Base-by-base conservation (phyloP, 2,329 filamentous ascomycete species). In the Juglanconis juglandina region DNA sequence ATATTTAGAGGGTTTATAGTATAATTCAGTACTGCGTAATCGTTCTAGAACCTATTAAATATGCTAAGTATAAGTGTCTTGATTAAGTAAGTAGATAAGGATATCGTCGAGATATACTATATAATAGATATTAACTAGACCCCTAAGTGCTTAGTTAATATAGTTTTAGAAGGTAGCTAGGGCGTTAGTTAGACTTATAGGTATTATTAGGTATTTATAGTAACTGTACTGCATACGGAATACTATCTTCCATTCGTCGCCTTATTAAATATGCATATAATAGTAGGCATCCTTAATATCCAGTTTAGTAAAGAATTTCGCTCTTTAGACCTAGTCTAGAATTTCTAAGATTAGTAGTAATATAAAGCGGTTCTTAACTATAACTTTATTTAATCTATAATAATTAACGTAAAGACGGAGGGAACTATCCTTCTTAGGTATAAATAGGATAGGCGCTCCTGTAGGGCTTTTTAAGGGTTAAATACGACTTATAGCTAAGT, bases 151-250 rank as follows among this genome's bases (percentile, higher is more conserved):
- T 46, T 41, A 13, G 35, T 65, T 59, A 37, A 63, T 63, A 49
- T 62, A 62, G 7, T 30, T 24, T 46, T 63, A 30, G 24, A 65
- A 63, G 17, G 54, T 60, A n/a, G 44, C 46, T 24, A 56, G 53
- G 24, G 56, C 54, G 24, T 66, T 67, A 13, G 56, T 68, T 41
- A 73, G 51, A 1, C 66, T 61, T 60, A 74, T 74, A 13, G 62
- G 64, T 57, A 72, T 71, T 17, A 73, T 56, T 34, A 68, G 44
- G 53, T 71, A 74, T 50, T 73, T 61, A 62, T 63, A 75, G 39
- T 67, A 55, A 2, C 65, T 59, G 53, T 66, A 71, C 24, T 53
- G 50, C 10, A 35, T 69, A 24, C 59, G 53, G 62, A 74, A 74
- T n/a, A 56, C 63, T 7, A 56, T 75, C 54, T 73, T 74, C 62